A percentile compares a stretch with the other conserved stretches of the same genome.
phyloP scores from a whole-genome alignment of 805 yeast species.

The Soucietia sequanensis region DNA sequence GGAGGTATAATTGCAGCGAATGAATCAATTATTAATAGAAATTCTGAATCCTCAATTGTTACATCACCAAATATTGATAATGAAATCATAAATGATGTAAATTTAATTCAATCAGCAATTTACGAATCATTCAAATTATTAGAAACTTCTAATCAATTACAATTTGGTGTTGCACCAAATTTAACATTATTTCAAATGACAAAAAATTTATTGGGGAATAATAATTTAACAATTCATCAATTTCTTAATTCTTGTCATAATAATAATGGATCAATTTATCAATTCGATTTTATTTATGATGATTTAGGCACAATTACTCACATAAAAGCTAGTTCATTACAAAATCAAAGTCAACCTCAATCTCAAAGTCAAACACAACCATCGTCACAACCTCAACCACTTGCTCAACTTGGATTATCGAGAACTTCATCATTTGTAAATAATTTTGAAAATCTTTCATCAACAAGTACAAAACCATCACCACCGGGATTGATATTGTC shows the following conservation, averaged over 20 bases:
- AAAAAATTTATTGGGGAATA: slow-evolving; percentile 25
- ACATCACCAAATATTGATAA: too few relatives aligned
- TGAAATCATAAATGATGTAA: too few relatives aligned
- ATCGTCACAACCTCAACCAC: slow-evolving; percentile 5
- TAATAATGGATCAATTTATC: slow-evolving; percentile 22
- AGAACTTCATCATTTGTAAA: too few relatives aligned
- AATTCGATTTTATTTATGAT: slow-evolving; percentile 46
- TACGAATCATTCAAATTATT: slow-evolving; percentile 37
- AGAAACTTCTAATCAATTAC: slow-evolving; percentile 33
- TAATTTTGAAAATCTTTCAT: too few relatives aligned
- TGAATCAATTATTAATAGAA: too few relatives aligned
- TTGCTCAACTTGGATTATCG: too few relatives aligned
- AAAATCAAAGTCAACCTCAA: too few relatives aligned
- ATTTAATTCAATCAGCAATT: slow-evolving; percentile 42
- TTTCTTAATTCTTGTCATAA: slow-evolving; percentile 26
- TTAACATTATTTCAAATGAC: slow-evolving; percentile 31
- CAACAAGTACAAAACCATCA: slow-evolving; percentile 3
- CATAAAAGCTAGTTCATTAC: slow-evolving; percentile 31
- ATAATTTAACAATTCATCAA: slow-evolving; percentile 28
- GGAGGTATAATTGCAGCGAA: too few relatives aligned
- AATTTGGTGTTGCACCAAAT: slow-evolving; percentile 36
- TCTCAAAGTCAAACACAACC: too few relatives aligned
- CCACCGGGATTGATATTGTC: slow-evolving; percentile 21
- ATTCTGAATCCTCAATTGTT: too few relatives aligned
- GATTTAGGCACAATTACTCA: slow-evolving; percentile 46